Conservation (phyloP, 768 basidiomycete species). For the Albatrellus ellisii region DNA sequence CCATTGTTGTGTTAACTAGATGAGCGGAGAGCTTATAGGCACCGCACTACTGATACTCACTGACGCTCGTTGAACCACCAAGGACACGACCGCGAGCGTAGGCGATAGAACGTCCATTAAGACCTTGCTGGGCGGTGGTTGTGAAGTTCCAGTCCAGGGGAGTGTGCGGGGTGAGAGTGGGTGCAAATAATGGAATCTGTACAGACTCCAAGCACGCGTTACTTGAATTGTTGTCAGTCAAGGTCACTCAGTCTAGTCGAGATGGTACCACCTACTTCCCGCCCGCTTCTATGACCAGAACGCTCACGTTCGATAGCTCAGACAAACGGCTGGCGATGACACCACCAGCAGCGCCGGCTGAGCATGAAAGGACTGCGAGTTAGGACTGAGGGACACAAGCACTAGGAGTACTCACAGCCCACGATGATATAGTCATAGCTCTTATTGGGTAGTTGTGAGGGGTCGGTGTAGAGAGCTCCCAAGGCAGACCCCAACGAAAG, state of each 20-base stretch:
- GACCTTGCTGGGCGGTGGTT: slow-evolving; percentile 1
- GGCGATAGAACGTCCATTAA: slow-evolving; percentile 1
- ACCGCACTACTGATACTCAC: background rate
- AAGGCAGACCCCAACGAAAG: too few species aligned
- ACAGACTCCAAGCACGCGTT: background rate
- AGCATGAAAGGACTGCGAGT: too few species aligned
- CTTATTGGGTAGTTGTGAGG: too few species aligned
- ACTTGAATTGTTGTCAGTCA: background rate
- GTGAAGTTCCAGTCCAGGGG: slow-evolving; percentile 4
- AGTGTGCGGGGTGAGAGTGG: background rate
- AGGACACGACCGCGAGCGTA: slow-evolving; percentile 2
- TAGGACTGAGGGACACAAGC: too few species aligned
- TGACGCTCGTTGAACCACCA: slow-evolving; percentile 2
- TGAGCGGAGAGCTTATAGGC: background rate
- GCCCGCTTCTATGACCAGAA: slow-evolving; percentile 3
- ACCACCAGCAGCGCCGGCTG: slow-evolving; percentile 3
- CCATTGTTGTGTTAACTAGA: background rate
- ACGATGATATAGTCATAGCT: too few species aligned
- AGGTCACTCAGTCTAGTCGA: background rate
- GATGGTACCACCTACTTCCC: background rate
- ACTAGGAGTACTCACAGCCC: too few species aligned
- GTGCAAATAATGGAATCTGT: slow-evolving; percentile 1
- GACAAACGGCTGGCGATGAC: background rate
- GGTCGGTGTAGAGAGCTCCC: too few species aligned
- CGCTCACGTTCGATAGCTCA: background rate